Conservation (phyloP, 2,329 filamentous ascomycete species). For the Alternaria burnsii region DNA sequence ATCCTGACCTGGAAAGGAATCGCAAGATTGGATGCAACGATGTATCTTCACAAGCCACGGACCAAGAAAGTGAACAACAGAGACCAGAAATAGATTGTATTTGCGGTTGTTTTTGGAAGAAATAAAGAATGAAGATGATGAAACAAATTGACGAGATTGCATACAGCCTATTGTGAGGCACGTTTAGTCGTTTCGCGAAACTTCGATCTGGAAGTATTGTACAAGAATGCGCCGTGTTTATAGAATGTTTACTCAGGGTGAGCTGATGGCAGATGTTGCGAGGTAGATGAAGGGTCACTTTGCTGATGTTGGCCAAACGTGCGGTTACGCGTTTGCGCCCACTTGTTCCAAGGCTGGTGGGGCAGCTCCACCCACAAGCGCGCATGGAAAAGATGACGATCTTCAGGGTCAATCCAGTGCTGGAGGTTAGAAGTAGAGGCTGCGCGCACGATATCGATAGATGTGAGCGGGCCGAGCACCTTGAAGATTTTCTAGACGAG, state of each 20-base stretch:
- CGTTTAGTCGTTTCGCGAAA: neutral
- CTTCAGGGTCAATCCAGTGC: conserved; percentile 16
- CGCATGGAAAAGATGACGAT: conserved; percentile 15
- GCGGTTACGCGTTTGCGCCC: neutral
- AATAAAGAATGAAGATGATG: neutral
- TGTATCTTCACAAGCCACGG: neutral
- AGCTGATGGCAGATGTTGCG: neutral
- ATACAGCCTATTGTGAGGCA: neutral
- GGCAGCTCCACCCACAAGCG: conserved; percentile 3
- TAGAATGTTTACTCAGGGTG: neutral
- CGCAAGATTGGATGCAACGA: neutral
- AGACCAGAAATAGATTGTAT: neutral
- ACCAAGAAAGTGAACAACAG: neutral
- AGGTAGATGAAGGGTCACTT: neutral
- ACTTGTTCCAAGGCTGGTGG: neutral
- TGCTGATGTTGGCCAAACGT: neutral
- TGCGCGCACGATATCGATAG: conserved; percentile 1
- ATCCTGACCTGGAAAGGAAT: neutral
- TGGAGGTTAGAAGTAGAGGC: neutral
- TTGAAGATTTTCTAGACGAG: conserved; percentile 6
- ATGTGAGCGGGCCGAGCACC: conserved; percentile 4
- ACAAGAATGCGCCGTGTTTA: neutral
- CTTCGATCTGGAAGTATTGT: neutral
- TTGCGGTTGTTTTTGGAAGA: neutral
- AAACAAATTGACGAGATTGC: neutral